phyloP scores from a whole-genome alignment of 148 eudicot genomes.

The Rhododendron ovatum region DNA sequence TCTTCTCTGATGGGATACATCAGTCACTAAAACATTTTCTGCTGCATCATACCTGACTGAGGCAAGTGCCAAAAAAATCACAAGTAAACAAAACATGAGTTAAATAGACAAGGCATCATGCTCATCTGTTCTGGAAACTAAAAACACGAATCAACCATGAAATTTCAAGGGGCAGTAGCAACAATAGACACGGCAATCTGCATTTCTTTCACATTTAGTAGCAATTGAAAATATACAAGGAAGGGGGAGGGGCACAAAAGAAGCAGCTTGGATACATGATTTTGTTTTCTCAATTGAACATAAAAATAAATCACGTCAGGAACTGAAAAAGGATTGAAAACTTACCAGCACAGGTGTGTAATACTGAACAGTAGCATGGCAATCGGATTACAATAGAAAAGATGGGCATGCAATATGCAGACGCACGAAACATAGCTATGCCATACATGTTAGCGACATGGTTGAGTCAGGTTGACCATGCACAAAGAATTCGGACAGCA shows the following conservation, averaged over 20 bases:
- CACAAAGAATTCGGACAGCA: not conserved
- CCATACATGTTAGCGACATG: not conserved
- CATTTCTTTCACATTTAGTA: not conserved
- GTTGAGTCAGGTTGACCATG: not conserved
- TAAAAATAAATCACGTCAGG: not conserved
- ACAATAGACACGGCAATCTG: not conserved
- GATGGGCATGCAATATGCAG: not conserved
- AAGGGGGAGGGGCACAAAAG: not conserved
- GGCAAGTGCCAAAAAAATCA: constrained; percentile 26
- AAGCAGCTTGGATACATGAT: not conserved
- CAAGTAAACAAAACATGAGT: not conserved
- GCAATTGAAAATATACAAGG: not conserved
- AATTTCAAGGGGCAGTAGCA: not conserved
- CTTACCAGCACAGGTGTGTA: not conserved
- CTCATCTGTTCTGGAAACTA: not conserved
- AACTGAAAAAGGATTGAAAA: not conserved
- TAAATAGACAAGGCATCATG: not conserved
- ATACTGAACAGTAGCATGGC: not conserved
- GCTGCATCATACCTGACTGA: constrained; percentile 86
- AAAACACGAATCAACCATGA: not conserved
- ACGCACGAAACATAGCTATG: not conserved
- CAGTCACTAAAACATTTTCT: constrained; percentile 50
- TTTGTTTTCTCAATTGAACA: not conserved
- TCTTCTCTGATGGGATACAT: constrained; percentile 60
- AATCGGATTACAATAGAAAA: not conserved